These are phyloP conservation scores for Phlyctochytrium planicorne DNA, from an alignment of 192 early-diverging fungal species.

Conservation along the genomic window DNA sequence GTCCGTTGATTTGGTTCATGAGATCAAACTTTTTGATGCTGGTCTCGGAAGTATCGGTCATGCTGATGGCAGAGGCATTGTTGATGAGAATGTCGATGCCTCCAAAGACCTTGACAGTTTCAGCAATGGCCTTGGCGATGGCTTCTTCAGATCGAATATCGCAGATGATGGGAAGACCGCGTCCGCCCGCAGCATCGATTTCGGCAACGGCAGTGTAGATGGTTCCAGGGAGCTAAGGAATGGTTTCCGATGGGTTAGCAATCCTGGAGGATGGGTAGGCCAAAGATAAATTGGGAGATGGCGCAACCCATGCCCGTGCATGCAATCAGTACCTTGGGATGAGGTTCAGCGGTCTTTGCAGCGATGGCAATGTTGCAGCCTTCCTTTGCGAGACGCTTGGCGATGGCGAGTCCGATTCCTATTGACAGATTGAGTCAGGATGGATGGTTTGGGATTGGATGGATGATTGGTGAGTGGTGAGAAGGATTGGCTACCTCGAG, in stretches of 20 bases:
- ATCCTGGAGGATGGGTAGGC: too few relatives aligned
- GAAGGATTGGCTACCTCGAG: too few relatives aligned
- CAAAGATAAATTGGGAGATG: background rate
- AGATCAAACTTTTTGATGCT: slow-evolving; percentile 31
- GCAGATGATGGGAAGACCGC: slow-evolving; percentile 74
- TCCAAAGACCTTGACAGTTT: slow-evolving; percentile 67
- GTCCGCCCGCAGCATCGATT: slow-evolving; percentile 71
- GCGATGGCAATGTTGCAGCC: slow-evolving; percentile 71
- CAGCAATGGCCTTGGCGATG: slow-evolving; percentile 63
- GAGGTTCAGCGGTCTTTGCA: slow-evolving; percentile 69
- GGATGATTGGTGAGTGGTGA: too few relatives aligned
- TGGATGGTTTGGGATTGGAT: too few relatives aligned
- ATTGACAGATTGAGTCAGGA: too few relatives aligned
- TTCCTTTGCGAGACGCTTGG: slow-evolving; percentile 62
- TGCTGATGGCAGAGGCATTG: slow-evolving; percentile 72
- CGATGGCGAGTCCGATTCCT: slow-evolving; percentile 82
- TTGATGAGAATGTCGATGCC: slow-evolving; percentile 84
- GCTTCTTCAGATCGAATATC: slow-evolving; percentile 81
- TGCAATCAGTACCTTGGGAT: slow-evolving; percentile 47
- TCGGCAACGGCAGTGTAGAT: slow-evolving; percentile 76
- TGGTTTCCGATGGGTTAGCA: background rate
- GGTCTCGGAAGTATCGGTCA: slow-evolving; percentile 44
- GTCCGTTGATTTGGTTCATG: slow-evolving; percentile 68
- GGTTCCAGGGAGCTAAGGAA: slow-evolving; percentile 71
- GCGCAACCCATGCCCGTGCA: background rate